Evolutionary conservation across 495 filamentous ascomycete species (phyloP).

Genomic region (Penicillium ochrochloron): DNA sequence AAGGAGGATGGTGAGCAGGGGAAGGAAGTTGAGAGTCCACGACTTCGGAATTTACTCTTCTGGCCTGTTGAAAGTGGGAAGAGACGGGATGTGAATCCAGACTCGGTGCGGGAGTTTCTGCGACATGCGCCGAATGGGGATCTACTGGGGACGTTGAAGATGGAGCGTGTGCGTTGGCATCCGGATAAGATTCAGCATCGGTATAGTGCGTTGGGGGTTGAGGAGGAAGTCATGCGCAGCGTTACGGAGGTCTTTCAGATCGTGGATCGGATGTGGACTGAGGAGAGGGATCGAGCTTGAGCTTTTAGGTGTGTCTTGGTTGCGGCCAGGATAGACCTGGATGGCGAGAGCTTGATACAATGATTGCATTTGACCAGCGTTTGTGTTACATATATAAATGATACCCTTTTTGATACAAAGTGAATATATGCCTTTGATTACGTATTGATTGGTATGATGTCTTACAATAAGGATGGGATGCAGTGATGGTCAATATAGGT

Average conservation of each 20-base stretch:
- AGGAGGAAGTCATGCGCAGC: constrained; percentile 69
- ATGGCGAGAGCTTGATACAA: background rate
- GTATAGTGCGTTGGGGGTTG: constrained; percentile 67
- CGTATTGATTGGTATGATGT: no score
- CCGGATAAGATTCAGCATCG: constrained; percentile 97
- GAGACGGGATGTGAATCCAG: constrained; percentile 61
- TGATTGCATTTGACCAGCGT: constrained; percentile 3
- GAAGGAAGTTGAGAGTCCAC: background rate
- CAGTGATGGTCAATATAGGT: no score
- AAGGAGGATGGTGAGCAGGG: background rate
- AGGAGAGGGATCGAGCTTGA: constrained; percentile 43
- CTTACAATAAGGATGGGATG: no score
- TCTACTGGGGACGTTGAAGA: constrained; percentile 69
- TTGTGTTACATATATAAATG: background rate
- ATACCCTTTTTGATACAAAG: background rate
- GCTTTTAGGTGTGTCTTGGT: background rate
- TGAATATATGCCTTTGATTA: no score
- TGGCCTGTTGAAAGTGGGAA: constrained; percentile 79
- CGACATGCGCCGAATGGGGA: constrained; percentile 49
- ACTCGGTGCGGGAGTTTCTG: constrained; percentile 68
- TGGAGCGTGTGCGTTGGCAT: constrained; percentile 92
- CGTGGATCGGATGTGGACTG: constrained; percentile 80
- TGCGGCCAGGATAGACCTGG: background rate
- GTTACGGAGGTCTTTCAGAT: constrained; percentile 94
- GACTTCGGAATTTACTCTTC: constrained; percentile 57